A percentile compares a stretch with the other conserved stretches of the same genome.
Evolutionary conservation across 2,329 filamentous ascomycete species (phyloP).

Genomic region (Cladorrhinum sp.): DNA sequence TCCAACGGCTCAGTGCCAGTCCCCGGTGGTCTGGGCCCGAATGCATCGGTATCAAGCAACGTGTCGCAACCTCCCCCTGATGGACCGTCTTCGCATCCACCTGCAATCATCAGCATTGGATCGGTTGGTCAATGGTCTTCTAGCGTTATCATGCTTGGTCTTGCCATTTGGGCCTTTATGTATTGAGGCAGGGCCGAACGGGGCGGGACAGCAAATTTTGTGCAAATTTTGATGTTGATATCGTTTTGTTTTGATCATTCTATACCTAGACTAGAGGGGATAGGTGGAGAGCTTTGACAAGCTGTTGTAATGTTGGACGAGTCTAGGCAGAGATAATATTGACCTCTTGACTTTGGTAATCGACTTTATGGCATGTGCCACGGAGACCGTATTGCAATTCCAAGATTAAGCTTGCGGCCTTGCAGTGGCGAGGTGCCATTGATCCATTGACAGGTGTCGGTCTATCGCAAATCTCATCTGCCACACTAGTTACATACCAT

Average conservation of each 20-base stretch:
- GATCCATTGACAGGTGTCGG: no score
- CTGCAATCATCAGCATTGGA: slow-evolving; percentile 8
- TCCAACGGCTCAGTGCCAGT: slow-evolving; percentile 6
- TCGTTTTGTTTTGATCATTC: background rate
- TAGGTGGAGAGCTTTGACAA: background rate
- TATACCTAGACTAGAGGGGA: background rate
- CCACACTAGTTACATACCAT: no score
- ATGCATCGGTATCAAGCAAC: slow-evolving; percentile 11
- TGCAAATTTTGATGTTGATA: background rate
- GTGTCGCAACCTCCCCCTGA: slow-evolving; percentile 1
- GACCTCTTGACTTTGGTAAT: no score
- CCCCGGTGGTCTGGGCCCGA: slow-evolving; percentile 4
- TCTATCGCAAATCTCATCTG: no score
- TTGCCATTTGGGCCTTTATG: slow-evolving; percentile 2
- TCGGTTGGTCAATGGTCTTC: slow-evolving; percentile 2
- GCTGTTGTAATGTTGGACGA: background rate
- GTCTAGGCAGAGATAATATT: background rate
- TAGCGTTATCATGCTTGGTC: background rate
- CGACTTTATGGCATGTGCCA: no score
- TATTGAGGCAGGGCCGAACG: background rate
- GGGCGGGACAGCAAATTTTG: background rate
- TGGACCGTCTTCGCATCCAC: background rate
- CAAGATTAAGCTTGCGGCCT: no score
- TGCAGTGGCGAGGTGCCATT: no score
- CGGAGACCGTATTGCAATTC: no score